Percentiles rank a stretch among this genome's conserved stretches.
phyloP scores from a whole-genome alignment of 1,284 basidiomycete genomes.

The Puccinia novopanici region DNA sequence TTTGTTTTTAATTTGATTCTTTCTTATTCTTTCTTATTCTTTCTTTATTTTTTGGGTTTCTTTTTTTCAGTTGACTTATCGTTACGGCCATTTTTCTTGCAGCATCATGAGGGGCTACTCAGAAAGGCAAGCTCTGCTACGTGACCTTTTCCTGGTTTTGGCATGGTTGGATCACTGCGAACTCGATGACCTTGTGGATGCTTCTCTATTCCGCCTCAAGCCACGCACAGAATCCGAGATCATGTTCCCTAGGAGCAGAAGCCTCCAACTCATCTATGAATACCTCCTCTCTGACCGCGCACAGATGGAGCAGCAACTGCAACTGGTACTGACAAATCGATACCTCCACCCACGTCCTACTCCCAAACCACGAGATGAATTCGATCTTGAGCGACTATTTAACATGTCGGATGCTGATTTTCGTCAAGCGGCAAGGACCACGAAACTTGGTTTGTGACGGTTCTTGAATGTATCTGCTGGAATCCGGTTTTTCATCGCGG shows the following conservation, averaged over 20 bases:
- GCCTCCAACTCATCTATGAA: not conserved
- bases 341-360: not conserved
- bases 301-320: not conserved
- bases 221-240: not conserved
- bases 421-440: not conserved
- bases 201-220: not conserved
- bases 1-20: too few species aligned
- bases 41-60: too few species aligned
- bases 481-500: slow-evolving; percentile 8
- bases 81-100: too few species aligned
- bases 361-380: not conserved
- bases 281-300: not conserved
- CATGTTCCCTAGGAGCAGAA: not conserved
- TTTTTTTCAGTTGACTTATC: too few species aligned
- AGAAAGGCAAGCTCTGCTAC: not conserved
- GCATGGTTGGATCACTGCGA: not conserved
- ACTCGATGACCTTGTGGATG: not conserved
- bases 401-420: slow-evolving; percentile 3
- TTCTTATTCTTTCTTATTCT: too few species aligned
- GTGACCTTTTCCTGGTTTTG: not conserved
- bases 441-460: not conserved
- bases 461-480: not conserved
- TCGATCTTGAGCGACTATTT: not conserved
- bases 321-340: not conserved
- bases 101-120: not conserved